These are phyloP conservation scores for Chlorella sp. DNA, from an alignment of 139 green algal species.

Conservation along the genomic window DNA sequence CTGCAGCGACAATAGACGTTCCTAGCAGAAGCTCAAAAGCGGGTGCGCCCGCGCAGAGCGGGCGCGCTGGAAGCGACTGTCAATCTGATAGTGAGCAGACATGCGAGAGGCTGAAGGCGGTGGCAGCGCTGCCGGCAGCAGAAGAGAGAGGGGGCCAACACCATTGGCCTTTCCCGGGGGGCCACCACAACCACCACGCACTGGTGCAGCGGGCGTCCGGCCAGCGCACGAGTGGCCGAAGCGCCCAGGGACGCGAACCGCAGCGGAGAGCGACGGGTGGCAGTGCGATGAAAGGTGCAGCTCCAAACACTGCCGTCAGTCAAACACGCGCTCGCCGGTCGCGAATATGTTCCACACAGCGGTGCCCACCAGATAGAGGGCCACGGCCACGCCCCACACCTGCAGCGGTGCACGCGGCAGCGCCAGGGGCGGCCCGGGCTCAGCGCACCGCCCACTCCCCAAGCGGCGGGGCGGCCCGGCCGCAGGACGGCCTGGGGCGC, in stretches of 20 bases:
- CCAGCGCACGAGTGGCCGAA: background rate
- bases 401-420: conserved; percentile 20
- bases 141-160: background rate
- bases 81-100: no score
- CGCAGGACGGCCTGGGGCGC: no score
- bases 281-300: no score
- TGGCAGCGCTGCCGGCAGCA: background rate
- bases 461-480: no score
- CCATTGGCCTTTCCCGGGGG: background rate
- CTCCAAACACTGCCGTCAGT: conserved; percentile 60
- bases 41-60: no score
- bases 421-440: background rate
- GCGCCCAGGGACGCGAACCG: background rate
- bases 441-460: no score
- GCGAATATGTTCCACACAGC: conserved; percentile 90
- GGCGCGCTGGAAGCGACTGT: no score
- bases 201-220: background rate
- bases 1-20: no score
- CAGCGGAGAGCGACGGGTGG: background rate
- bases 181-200: background rate
- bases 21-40: no score
- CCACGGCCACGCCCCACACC: conserved; percentile 88
- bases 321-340: conserved; percentile 89
- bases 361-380: conserved; percentile 93
- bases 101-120: no score